A percentile compares a stretch with the other conserved stretches of the same genome.
phyloP scores from a whole-genome alignment of 1,284 basidiomycete genomes.

The Tetrapyrgos nigripes region DNA sequence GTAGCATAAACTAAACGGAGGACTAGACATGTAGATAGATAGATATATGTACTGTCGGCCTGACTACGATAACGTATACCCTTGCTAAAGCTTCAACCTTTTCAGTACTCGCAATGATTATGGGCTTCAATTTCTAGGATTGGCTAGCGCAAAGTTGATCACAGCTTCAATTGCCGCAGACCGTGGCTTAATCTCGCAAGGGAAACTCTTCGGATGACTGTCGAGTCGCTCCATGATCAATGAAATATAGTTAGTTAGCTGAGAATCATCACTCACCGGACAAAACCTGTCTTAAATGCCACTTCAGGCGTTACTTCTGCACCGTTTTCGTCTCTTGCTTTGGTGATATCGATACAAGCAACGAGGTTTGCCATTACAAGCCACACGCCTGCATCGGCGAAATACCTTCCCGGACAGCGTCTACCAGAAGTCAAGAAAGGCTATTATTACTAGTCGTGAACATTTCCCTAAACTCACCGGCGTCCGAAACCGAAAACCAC shows the following conservation, averaged over 20 bases:
- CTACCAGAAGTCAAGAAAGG: no score
- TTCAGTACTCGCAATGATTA: no score
- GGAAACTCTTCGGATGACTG: not conserved
- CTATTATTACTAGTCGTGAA: not conserved
- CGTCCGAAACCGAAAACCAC: conserved; percentile 9
- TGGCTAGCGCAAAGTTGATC: no score
- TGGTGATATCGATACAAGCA: conserved; percentile 11
- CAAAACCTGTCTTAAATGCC: conserved; percentile 10
- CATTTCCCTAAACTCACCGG: not conserved
- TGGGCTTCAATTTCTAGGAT: no score
- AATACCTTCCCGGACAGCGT: conserved; percentile 49
- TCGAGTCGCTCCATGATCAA: no score
- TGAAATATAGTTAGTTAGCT: not conserved
- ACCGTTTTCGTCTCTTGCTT: conserved; percentile 8
- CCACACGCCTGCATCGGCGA: conserved; percentile 27
- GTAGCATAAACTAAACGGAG: no score
- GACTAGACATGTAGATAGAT: no score
- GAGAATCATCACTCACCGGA: conserved; percentile 3
- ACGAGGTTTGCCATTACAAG: conserved; percentile 8
- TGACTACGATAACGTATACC: no score
- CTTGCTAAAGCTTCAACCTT: no score
- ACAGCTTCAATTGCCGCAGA: not conserved
- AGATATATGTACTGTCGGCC: no score
- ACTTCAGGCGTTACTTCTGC: conserved; percentile 13
- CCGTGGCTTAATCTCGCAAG: not conserved